Conservation (phyloP, 805 yeast genomes). For the Monosporozyma aerobia region DNA sequence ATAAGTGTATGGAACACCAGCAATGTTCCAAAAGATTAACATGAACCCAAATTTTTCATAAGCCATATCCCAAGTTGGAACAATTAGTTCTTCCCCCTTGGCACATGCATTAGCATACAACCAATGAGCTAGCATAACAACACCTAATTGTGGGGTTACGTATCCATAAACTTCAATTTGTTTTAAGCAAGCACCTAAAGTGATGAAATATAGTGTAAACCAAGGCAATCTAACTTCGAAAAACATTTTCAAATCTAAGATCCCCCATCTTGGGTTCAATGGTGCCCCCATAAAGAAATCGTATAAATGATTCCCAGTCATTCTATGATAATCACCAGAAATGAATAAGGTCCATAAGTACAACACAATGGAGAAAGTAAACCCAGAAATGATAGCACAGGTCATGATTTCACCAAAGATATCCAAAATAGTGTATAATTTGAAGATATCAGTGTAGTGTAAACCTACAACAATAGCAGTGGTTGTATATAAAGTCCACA, state of each 20-base stretch:
- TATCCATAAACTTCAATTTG: constrained; percentile 79
- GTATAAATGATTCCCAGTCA: constrained; percentile 86
- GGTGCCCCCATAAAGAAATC: constrained; percentile 98
- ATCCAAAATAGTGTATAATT: constrained; percentile 65
- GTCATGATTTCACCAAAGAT: constrained; percentile 89
- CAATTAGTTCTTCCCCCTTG: constrained; percentile 95
- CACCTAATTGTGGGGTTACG: constrained; percentile 65
- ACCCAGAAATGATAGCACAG: constrained; percentile 76
- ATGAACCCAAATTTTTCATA: constrained; percentile 99
- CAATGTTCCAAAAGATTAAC: constrained; percentile 97
- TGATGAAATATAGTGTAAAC: constrained; percentile 77
- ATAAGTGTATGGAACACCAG: constrained; percentile 97
- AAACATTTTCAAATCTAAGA: constrained; percentile 90
- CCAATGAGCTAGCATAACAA: constrained; percentile 79
- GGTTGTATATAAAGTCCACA: constrained; percentile 70
- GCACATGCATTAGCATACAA: constrained; percentile 94
- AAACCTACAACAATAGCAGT: constrained; percentile 47
- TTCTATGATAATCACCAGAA: constrained; percentile 71
- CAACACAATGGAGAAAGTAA: constrained; percentile 54
- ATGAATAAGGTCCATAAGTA: constrained; percentile 59
- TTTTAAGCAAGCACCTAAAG: constrained; percentile 63
- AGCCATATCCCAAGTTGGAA: constrained; percentile 99
- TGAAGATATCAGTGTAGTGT: constrained; percentile 70
- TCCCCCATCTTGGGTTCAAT: constrained; percentile 89
- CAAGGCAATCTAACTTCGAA: constrained; percentile 96